A percentile compares a stretch with the other conserved stretches of the same genome.
These are phyloP conservation scores for Henckelia pumila DNA, from an alignment of 257 asterid species.

Conservation along the genomic window DNA sequence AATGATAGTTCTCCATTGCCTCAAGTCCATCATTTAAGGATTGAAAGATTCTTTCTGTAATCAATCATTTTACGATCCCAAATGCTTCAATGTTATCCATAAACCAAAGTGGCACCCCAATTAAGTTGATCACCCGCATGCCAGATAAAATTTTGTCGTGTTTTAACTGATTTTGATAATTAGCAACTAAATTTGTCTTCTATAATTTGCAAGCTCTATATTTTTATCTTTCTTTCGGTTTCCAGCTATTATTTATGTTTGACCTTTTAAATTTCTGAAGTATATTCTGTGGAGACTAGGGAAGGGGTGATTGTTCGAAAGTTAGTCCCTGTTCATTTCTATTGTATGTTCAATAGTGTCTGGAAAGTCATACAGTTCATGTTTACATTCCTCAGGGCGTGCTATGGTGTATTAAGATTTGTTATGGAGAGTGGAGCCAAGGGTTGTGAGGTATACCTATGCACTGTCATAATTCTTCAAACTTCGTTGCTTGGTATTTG, in stretches of 20 bases:
- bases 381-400: slow-evolving; percentile 34
- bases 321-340: background rate
- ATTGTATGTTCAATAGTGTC: background rate
- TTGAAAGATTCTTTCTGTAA: too few relatives aligned
- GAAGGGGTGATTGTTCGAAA: background rate
- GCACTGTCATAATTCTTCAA: background rate
- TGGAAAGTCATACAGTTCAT: background rate
- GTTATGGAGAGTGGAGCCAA: slow-evolving; percentile 65
- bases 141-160: background rate
- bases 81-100: background rate
- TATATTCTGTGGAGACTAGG: background rate
- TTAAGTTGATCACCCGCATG: background rate
- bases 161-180: background rate
- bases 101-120: background rate
- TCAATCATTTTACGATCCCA: background rate
- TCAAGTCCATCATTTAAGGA: background rate
- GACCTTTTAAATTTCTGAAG: background rate
- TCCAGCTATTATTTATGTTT: too few relatives aligned
- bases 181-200: background rate
- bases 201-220: background rate
- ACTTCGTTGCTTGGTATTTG: background rate
- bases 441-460: slow-evolving; percentile 48
- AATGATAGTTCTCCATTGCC: too few relatives aligned
- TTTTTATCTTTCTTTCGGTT: background rate
- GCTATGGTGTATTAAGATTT: slow-evolving; percentile 55